phyloP scores from a whole-genome alignment of 495 filamentous ascomycete species.

The Umbilicaria muhlenbergii region DNA sequence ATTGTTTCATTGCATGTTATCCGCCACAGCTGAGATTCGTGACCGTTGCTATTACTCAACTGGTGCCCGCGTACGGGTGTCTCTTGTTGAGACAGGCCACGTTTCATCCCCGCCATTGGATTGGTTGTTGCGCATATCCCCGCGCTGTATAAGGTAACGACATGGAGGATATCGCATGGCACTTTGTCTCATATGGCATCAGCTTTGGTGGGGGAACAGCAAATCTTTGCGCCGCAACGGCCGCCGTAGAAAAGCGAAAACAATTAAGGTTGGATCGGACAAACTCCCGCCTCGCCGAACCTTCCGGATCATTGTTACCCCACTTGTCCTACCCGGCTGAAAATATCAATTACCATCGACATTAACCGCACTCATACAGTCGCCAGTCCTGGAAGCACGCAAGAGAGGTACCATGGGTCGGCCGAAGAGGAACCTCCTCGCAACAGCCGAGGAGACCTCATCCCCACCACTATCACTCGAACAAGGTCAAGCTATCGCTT shows the following conservation, averaged over 20 bases:
- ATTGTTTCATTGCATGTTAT: no score
- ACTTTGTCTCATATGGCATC: no score
- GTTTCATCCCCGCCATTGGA: no score
- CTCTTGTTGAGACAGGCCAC: no score
- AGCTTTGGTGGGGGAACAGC: no score
- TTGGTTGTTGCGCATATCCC: no score
- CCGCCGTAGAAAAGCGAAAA: background rate
- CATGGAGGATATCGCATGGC: no score
- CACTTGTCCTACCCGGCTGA: background rate
- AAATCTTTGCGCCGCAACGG: no score
- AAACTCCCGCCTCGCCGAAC: background rate
- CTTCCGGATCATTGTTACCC: background rate
- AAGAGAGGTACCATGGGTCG: conserved; percentile 41
- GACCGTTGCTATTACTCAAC: no score
- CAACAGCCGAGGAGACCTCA: conserved; percentile 56
- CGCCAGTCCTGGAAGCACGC: background rate
- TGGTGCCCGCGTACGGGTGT: no score
- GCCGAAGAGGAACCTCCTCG: conserved; percentile 56
- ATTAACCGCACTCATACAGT: background rate
- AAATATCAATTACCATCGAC: background rate
- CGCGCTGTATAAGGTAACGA: no score
- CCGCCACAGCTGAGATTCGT: no score
- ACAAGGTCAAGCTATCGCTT: conserved; percentile 50
- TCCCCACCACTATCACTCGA: conserved; percentile 57
- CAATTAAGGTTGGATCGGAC: background rate